Percentiles rank a stretch among this genome's conserved stretches.
These are phyloP conservation scores for Podila minutissima DNA, from an alignment of 192 early-diverging fungal genomes.

Conservation along the genomic window DNA sequence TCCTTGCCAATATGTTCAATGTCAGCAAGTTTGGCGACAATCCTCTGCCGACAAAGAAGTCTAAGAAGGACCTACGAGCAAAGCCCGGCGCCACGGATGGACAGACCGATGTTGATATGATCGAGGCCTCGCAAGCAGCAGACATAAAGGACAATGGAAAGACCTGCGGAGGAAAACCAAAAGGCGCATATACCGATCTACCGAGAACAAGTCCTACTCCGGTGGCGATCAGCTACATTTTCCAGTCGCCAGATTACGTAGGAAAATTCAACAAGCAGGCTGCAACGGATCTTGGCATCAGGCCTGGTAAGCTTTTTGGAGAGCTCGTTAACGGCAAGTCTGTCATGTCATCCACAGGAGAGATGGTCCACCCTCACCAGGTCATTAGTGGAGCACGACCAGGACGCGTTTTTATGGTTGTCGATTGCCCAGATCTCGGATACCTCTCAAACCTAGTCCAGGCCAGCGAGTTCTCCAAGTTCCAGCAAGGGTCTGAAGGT, in stretches of 20 bases:
- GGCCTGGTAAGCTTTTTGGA: conserved; percentile 70
- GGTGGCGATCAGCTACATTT: conserved; percentile 75
- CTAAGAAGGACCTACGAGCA: conserved; percentile 8
- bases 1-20: conserved; percentile 30
- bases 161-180: background rate
- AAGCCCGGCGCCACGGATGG: conserved; percentile 9
- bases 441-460: conserved; percentile 64
- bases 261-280: conserved; percentile 84
- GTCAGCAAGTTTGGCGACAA: conserved; percentile 6
- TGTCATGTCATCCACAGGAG: conserved; percentile 68
- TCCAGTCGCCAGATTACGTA: conserved; percentile 73
- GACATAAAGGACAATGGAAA: background rate
- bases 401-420: conserved; percentile 72
- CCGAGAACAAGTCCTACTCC: conserved; percentile 61
- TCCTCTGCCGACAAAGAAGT: conserved; percentile 12
- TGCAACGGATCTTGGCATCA: conserved; percentile 73
- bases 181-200: conserved; percentile 22
- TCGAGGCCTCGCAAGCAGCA: conserved; percentile 10
- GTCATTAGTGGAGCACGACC: conserved; percentile 67
- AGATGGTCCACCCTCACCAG: conserved; percentile 75
- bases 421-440: conserved; percentile 69
- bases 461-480: conserved; percentile 55
- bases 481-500: conserved; percentile 26
- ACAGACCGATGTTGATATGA: conserved; percentile 22
- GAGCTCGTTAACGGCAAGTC: conserved; percentile 69